phyloP scores from a whole-genome alignment of 2,329 filamentous ascomycete species.

The Colletotrichum neosansevieriae region DNA sequence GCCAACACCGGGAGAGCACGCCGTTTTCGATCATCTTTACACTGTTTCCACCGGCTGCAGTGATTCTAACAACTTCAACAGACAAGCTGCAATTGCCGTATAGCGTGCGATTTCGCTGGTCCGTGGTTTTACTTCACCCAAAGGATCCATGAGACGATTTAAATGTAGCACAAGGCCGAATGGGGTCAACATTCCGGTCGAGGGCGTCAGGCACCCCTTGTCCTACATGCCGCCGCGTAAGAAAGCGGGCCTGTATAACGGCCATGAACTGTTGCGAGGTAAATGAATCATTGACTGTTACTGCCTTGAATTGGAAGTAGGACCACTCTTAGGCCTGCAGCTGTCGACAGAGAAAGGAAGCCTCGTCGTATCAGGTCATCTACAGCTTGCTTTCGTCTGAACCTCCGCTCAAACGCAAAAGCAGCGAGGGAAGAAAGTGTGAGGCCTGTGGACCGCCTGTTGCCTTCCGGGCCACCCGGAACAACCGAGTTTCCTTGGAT shows the following conservation, averaged over 20 bases:
- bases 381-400: slow-evolving; percentile 18
- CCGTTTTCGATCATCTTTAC: slow-evolving; percentile 5
- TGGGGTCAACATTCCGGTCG: neutral
- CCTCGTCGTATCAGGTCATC: neutral
- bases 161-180: neutral
- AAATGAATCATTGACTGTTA: slow-evolving; percentile 9
- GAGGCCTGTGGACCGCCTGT: neutral
- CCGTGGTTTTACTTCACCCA: neutral
- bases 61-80: neutral
- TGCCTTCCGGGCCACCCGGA: neutral
- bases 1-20: neutral
- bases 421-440: slow-evolving; percentile 9
- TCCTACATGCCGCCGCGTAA: neutral
- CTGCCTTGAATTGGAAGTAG: neutral
- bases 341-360: neutral
- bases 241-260: neutral
- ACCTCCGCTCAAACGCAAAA: slow-evolving; percentile 5
- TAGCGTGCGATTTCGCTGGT: neutral
- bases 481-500: too few species aligned
- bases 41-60: neutral
- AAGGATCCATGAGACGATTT: neutral
- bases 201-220: neutral
- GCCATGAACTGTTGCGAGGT: neutral
- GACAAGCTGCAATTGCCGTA: neutral
- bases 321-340: neutral